Evolutionary conservation across 495 filamentous ascomycete species (phyloP), one percentile per base, ranked within the genome.

Genomic region (Antarctomyces pellizariae): DNA sequence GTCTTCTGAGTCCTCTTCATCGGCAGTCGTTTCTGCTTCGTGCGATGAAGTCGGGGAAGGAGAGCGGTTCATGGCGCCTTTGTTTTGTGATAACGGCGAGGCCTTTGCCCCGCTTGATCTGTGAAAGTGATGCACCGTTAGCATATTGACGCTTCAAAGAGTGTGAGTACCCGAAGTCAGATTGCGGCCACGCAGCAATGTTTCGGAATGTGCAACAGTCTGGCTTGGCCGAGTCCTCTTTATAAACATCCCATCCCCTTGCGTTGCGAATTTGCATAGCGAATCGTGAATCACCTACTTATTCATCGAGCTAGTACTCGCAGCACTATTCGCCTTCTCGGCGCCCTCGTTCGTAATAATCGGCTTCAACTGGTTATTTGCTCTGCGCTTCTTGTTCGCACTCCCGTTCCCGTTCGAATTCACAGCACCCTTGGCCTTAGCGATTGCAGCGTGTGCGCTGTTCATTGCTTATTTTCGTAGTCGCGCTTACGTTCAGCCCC

Each of bases 1-100:
- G 46, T 97, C 86, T 46, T 97, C 86, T 16, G 80, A 92, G 44
- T 95, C 89, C 51, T 97, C 86, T 52, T 97, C 86, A 39, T 97
- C 86, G 26, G 86, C 89, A 3, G 86, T 90, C 39, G 83, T 79
- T 42, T 89, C 79, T 41, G 80, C 62, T 35, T 75, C 75, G 34
- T 91, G 83, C 27, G 63, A 64, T 3, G 77, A 77, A 14, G 75
- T 77, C n/a, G 73, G 66, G 13, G 74, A 79, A 2, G 74, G 72
- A 15, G 80, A 86, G 18, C 73, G 73, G 46, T 67, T 72, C 48
- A 69, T 52, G 24, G 42, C 26, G 22, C 16, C 25, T 26, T 26
- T 34, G 12, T 16, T 8, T 9, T 29, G 17, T 9, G 24, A 25
- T 7, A 25, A 13, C 7, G 24, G 24, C 5, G 32, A 30, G 19